Percentiles rank a stretch among this genome's conserved stretches.
These are phyloP conservation scores for Leucoagaricus sp. DNA, from an alignment of 1,284 basidiomycete genomes.

Conservation along the genomic window DNA sequence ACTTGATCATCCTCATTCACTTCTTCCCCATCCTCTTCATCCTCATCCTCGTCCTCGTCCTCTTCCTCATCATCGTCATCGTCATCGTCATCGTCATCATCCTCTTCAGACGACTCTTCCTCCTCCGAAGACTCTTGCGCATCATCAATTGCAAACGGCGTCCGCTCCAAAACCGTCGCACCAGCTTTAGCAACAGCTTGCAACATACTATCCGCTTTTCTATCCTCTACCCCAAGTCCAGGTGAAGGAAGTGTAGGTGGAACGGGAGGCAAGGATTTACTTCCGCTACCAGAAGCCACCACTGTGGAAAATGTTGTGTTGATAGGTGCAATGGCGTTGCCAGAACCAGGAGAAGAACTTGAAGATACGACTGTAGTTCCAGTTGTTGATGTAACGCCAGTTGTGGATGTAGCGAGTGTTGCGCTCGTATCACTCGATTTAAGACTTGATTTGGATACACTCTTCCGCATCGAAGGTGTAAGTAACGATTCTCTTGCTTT, in stretches of 20 bases:
- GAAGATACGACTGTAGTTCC: conserved; percentile 29
- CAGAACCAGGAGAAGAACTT: conserved; percentile 14
- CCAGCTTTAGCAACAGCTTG: conserved; percentile 68
- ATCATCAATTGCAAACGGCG: conserved; percentile 93
- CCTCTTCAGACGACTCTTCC: conserved; percentile 61
- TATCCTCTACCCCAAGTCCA: not conserved
- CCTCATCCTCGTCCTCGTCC: conserved; percentile 70
- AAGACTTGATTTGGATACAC: conserved; percentile 56
- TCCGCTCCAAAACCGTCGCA: conserved; percentile 85
- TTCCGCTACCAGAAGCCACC: conserved; percentile 20
- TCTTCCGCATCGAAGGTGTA: conserved; percentile 63
- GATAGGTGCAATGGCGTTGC: conserved; percentile 39
- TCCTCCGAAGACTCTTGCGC: conserved; percentile 71
- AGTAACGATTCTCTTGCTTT: conserved; percentile 87
- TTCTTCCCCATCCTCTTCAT: conserved; percentile 14
- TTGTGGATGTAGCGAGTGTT: conserved; percentile 19
- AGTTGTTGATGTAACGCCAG: conserved; percentile 20
- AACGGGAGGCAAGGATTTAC: conserved; percentile 28
- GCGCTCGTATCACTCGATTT: conserved; percentile 16
- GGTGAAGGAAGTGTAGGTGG: conserved; percentile 17
- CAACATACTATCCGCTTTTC: conserved; percentile 56
- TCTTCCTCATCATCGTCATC: conserved; percentile 75
- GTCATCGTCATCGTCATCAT: conserved; percentile 67
- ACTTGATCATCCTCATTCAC: conserved; percentile 14
- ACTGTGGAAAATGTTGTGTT: not conserved